These are phyloP conservation scores for Rosa multiflora DNA, from an alignment of 306 rosid genomes.

Conservation along the genomic window DNA sequence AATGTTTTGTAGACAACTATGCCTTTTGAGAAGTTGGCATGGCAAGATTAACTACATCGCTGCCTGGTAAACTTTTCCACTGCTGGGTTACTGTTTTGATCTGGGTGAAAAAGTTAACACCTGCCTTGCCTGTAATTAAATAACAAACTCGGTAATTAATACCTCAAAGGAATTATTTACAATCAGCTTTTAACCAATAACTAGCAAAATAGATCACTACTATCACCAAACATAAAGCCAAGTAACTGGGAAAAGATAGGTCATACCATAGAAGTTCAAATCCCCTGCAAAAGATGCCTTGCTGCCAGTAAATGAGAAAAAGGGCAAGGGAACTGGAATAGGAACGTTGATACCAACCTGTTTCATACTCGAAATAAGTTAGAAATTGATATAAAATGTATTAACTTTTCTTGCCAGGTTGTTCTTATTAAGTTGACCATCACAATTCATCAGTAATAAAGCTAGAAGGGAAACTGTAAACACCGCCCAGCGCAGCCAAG, in stretches of 20 bases:
- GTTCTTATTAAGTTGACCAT: background rate
- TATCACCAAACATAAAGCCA: background rate
- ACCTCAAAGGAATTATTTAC: constrained; percentile 5
- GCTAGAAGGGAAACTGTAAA: background rate
- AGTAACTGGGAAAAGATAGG: constrained; percentile 7
- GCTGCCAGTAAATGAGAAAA: constrained; percentile 91
- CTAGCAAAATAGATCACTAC: background rate
- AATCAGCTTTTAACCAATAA: background rate
- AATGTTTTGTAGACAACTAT: constrained; percentile 14
- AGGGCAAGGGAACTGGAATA: constrained; percentile 91
- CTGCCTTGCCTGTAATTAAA: constrained; percentile 70
- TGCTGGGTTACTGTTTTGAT: constrained; percentile 88
- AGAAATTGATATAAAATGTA: constrained; percentile 1
- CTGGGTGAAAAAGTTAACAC: constrained; percentile 82
- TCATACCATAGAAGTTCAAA: constrained; percentile 79
- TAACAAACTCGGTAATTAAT: background rate
- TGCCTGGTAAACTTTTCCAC: constrained; percentile 81
- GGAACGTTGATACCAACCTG: constrained; percentile 96
- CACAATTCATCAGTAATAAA: background rate
- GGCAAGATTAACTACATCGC: constrained; percentile 63
- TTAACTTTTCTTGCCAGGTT: background rate
- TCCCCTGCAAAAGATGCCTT: constrained; percentile 91
- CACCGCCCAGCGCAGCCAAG: background rate
- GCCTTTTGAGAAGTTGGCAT: constrained; percentile 94
- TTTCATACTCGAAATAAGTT: constrained; percentile 26